Evolutionary conservation across 2,329 filamentous ascomycete species (phyloP), one percentile per base, ranked within the genome.

Genomic region (Verticillium alfalfae): DNA sequence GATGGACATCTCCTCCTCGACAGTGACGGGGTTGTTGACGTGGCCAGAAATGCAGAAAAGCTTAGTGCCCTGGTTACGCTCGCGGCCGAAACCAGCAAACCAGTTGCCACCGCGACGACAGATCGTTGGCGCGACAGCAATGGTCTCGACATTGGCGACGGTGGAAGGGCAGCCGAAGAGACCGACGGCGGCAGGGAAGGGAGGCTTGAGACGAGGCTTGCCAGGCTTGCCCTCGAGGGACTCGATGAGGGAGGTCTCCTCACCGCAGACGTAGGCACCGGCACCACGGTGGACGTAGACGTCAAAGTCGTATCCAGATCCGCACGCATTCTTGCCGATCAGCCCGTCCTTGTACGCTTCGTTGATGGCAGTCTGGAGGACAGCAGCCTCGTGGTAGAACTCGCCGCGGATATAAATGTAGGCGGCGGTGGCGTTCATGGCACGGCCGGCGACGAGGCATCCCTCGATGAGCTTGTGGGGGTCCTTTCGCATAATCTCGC

Each of bases 371-470:
- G 88, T 87, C 80, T 99, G 94, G 61, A 99, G 85, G 31, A 98
- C 88, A 56, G 92, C 91, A 16, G 95, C 95, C 79, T 99, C 95
- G 73, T 97, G 87, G 75, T 97, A 92, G 78, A 99, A 99, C 79
- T 99, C 95, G 74, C 95, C 95, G 75, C 95, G 93, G 71, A 99
- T 99, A 79, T 99, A 99, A 76, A 99, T 99, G 81, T 99, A 99
- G 68, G 95, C 95, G 63, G 95, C 95, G 57, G 92, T 95, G 73
- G 93, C 95, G 81, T 99, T 99, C 95, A 99, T 99, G 73, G 95
- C 93, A 74, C 95, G 90, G 59, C 95, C 95, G 68, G 95, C 93
- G 57, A 99, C 90, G 66, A 99, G 84, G 78, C 95, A 99, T 75
- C 95, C 95, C 81, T 99, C 95, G 73, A 99, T 84, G 67, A 99